Evolutionary conservation across 768 basidiomycete genomes (phyloP).

Genomic region (Tephrocybe sp.): DNA sequence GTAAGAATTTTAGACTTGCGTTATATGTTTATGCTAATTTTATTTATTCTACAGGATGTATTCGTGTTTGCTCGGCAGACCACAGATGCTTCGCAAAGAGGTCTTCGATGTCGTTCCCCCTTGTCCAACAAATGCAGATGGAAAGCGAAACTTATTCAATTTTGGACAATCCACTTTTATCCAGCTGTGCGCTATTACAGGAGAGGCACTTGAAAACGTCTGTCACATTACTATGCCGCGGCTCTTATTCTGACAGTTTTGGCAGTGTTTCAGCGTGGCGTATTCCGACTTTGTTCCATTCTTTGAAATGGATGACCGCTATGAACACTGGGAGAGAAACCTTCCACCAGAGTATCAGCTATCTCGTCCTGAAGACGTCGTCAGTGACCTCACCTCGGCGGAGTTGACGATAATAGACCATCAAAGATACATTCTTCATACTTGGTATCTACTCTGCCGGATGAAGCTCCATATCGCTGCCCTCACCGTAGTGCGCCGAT

Average conservation of each 20-base stretch:
- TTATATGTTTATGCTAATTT: conserved; percentile 8
- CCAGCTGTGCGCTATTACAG: conserved; percentile 34
- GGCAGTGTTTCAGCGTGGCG: conserved; percentile 33
- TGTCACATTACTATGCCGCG: conserved; percentile 2
- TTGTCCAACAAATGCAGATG: conserved; percentile 26
- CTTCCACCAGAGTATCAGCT: conserved; percentile 39
- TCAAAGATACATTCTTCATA: conserved; percentile 42
- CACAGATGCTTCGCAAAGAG: conserved; percentile 36
- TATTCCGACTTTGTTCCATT: conserved; percentile 32
- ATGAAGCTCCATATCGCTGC: conserved; percentile 44
- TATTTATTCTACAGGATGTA: conserved; percentile 28
- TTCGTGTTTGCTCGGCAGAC: conserved; percentile 43
- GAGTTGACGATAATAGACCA: conserved; percentile 32
- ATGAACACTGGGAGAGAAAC: conserved; percentile 40
- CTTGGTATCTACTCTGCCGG: conserved; percentile 44
- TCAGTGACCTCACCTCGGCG: conserved; percentile 23
- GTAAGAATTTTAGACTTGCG: conserved; percentile 22
- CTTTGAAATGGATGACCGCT: conserved; percentile 39
- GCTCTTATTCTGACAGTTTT: background rate
- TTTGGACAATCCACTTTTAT: conserved; percentile 35
- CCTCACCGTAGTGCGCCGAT: conserved; percentile 31
- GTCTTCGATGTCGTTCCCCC: conserved; percentile 36
- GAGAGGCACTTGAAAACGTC: conserved; percentile 41
- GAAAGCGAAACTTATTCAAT: conserved; percentile 31
- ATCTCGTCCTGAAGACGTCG: conserved; percentile 23